Conservation (phyloP, 2,329 filamentous ascomycete species). For the Colletotrichum camelliae region DNA sequence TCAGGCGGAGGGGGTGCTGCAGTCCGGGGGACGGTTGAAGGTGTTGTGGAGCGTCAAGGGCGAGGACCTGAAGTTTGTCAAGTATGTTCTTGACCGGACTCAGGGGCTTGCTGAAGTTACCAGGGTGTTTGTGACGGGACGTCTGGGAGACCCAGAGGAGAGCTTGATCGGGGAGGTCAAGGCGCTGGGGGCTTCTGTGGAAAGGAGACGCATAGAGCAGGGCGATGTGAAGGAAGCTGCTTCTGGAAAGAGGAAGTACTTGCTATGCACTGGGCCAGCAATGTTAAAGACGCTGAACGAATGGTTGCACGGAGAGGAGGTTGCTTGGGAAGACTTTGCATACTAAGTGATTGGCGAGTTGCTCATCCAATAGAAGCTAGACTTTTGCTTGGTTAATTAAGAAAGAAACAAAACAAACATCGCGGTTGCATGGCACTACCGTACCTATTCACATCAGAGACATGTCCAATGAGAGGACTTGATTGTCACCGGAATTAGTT, state of each 20-base stretch:
- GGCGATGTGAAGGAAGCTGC: constrained; percentile 42
- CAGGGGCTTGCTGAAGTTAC: constrained; percentile 57
- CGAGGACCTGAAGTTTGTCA: constrained; percentile 67
- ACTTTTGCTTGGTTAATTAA: background rate
- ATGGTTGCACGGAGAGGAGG: constrained; percentile 61
- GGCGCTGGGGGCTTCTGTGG: constrained; percentile 37
- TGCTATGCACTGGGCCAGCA: constrained; percentile 51
- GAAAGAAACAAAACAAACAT: background rate
- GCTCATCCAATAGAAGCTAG: background rate
- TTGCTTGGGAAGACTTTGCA: constrained; percentile 66
- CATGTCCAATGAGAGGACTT: background rate
- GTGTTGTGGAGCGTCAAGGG: constrained; percentile 73
- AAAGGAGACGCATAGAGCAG: constrained; percentile 41
- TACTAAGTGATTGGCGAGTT: constrained; percentile 47
- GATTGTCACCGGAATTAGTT: background rate
- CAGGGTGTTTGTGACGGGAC: constrained; percentile 69
- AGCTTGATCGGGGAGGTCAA: constrained; percentile 39
- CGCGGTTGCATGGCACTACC: background rate
- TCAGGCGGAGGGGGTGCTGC: constrained; percentile 60
- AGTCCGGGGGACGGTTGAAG: constrained; percentile 41
- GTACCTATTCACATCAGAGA: background rate
- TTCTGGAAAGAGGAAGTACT: constrained; percentile 54
- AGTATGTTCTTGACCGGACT: constrained; percentile 60
- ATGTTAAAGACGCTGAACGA: constrained; percentile 45
- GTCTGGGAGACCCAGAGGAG: constrained; percentile 29